Conservation (phyloP, 2,329 filamentous ascomycete species). For the Colletotrichum sp. region DNA sequence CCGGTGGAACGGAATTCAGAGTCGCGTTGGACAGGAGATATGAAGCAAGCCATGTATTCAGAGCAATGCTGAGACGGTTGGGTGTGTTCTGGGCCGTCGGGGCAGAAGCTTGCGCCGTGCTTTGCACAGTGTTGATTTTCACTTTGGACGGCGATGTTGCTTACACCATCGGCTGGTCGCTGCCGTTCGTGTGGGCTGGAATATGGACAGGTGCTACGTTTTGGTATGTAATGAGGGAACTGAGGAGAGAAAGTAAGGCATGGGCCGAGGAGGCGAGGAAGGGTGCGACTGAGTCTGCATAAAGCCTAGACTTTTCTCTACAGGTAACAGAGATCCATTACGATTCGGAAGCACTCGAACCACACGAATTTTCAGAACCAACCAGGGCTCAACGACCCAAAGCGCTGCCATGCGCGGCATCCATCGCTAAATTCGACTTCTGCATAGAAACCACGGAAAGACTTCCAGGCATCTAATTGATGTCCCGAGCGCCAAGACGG, state of each 20-base stretch:
- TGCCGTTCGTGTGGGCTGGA: constrained; percentile 28
- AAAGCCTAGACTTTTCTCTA: background rate
- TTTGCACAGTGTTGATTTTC: constrained; percentile 28
- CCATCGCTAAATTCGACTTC: background rate
- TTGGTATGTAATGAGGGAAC: constrained; percentile 27
- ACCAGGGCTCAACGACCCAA: too few relatives aligned
- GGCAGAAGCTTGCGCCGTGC: constrained; percentile 24
- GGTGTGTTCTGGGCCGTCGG: constrained; percentile 55
- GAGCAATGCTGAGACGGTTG: constrained; percentile 55
- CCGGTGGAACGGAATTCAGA: constrained; percentile 56
- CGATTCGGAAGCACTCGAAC: background rate
- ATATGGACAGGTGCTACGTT: constrained; percentile 28
- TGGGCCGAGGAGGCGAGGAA: constrained; percentile 28
- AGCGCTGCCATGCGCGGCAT: background rate
- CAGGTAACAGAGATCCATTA: background rate
- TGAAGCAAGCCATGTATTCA: constrained; percentile 56
- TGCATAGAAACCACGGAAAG: background rate
- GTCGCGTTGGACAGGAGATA: constrained; percentile 56
- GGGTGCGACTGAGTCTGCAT: background rate
- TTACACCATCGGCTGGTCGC: constrained; percentile 27
- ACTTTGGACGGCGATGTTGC: constrained; percentile 25
- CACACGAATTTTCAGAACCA: background rate
- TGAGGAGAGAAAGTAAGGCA: constrained; percentile 27
- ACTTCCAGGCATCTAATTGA: background rate
- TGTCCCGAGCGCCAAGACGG: background rate